These are phyloP conservation scores for Lomentospora prolificans DNA, from an alignment of 2,329 filamentous ascomycete genomes.

Conservation along the genomic window DNA sequence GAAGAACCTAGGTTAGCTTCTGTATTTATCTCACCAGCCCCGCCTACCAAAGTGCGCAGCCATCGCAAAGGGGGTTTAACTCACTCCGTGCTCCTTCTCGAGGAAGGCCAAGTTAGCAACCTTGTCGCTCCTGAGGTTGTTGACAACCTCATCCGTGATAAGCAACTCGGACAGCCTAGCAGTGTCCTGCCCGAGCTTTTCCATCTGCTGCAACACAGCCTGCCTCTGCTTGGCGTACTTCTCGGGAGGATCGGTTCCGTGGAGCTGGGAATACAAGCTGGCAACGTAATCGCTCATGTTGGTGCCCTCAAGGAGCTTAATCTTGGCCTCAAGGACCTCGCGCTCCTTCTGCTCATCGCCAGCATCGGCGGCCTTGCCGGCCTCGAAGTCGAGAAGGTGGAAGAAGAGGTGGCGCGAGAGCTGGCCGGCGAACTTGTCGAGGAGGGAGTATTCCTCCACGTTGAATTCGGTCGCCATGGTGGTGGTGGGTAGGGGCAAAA, in stretches of 20 bases:
- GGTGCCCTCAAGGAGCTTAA: slow-evolving; percentile 87
- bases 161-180: slow-evolving; percentile 81
- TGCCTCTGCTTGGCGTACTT: slow-evolving; percentile 87
- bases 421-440: slow-evolving; percentile 67
- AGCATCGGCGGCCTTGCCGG: slow-evolving; percentile 70
- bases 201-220: slow-evolving; percentile 72
- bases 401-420: slow-evolving; percentile 96
- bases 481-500: slow-evolving; percentile 10
- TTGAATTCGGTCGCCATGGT: slow-evolving; percentile 12
- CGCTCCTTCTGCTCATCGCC: slow-evolving; percentile 46
- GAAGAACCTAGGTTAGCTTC: not conserved
- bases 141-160: slow-evolving; percentile 80
- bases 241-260: slow-evolving; percentile 66
- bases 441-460: slow-evolving; percentile 11
- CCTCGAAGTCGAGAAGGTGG: slow-evolving; percentile 87
- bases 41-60: not conserved
- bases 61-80: slow-evolving; percentile 20
- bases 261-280: slow-evolving; percentile 79
- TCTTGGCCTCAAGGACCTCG: slow-evolving; percentile 78
- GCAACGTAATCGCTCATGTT: slow-evolving; percentile 99
- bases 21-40: not conserved
- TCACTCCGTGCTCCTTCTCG: slow-evolving; percentile 87
- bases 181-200: slow-evolving; percentile 78
- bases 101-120: slow-evolving; percentile 96
- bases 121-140: slow-evolving; percentile 89